Percentiles rank a stretch among this genome's conserved stretches.
phyloP scores from a whole-genome alignment of 192 early-diverging fungal genomes.

The Coemansia sp. region DNA sequence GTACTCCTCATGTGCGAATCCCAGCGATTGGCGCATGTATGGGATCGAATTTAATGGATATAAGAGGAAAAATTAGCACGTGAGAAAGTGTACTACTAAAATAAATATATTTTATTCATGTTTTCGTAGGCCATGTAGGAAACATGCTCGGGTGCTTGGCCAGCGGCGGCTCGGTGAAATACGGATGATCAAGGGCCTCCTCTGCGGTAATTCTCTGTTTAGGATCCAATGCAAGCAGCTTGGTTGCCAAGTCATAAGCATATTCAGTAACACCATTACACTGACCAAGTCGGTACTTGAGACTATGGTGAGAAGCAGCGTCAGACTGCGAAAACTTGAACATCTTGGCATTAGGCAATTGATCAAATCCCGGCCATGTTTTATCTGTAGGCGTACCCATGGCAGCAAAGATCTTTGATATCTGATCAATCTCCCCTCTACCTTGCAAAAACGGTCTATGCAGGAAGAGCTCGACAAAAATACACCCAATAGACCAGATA shows the following conservation, averaged over 20 bases:
- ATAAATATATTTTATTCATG: conserved; percentile 8
- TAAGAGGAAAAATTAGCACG: not conserved
- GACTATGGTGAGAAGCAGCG: conserved; percentile 18
- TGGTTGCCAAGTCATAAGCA: conserved; percentile 76
- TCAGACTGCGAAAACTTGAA: conserved; percentile 68
- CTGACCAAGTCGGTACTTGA: conserved; percentile 52
- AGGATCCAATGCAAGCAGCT: conserved; percentile 84
- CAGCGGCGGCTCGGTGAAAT: conserved; percentile 78
- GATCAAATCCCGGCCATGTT: conserved; percentile 70
- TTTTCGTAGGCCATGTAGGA: conserved; percentile 88
- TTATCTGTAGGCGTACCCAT: conserved; percentile 83
- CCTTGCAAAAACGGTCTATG: conserved; percentile 83
- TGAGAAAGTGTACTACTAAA: not conserved
- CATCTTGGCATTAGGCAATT: conserved; percentile 68
- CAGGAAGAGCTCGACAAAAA: conserved; percentile 91
- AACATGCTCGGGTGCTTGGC: conserved; percentile 94
- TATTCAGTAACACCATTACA: conserved; percentile 62
- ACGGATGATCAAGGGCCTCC: conserved; percentile 87
- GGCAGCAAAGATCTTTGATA: conserved; percentile 81
- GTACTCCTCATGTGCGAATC: not conserved
- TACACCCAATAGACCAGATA: conserved; percentile 97
- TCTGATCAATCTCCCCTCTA: conserved; percentile 75
- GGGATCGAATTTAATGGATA: not conserved
- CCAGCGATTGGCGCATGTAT: not conserved
- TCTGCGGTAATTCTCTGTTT: conserved; percentile 84